Base-by-base conservation (phyloP, 805 yeast genomes). In the Scheffersomyces stipitis region DNA sequence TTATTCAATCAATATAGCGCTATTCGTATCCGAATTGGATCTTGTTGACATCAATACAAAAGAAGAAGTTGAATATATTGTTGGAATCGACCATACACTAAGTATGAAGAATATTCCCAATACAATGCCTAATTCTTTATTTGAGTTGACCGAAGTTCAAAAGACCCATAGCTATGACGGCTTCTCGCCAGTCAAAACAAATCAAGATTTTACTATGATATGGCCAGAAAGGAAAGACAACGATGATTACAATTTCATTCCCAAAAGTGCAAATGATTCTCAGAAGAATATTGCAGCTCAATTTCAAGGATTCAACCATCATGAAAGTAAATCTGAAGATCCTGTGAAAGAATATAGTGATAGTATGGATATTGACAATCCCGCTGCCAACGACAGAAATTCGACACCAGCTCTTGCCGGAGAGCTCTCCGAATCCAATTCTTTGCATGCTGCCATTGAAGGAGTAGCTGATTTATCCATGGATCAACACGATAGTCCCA, bases 201-300 rank as follows among this genome's bases (percentile, higher is more conserved):
- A 60, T 3, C 47, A 58, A 3, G 69, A 64, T 28, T 60, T 64
- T 38, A 61, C 67, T 4, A 60, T 60, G 65, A 42, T 61, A 15
- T 35, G 55, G 14, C 65, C 62, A 7, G 13, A 8, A 7, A 20
- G 10, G 10, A 20, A 20, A 10, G 24, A 20, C 24, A 20, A 20
- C 24, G 7, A 7, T 20, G 24, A 20, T 7, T 20, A 20, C 10
- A 20, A 7, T 20, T 20, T 20, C 10, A 7, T 20, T 20, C 24
- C 24, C 9, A 20, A 7, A 20, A 20, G 10, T 7, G 24, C 7
- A 20, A 7, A 7, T 7, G 24, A 10, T 7, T 20, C 24, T 7
- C 24, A 20, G 10, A 10, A 20, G 10, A 7, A 7, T 20, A 20
- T 10, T 10, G 7, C 24, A 7, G 9, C 10, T 10, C 7, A 20